Evolutionary conservation across 2,329 filamentous ascomycete genomes (phyloP).

Genomic region (Blumeria graminis): DNA sequence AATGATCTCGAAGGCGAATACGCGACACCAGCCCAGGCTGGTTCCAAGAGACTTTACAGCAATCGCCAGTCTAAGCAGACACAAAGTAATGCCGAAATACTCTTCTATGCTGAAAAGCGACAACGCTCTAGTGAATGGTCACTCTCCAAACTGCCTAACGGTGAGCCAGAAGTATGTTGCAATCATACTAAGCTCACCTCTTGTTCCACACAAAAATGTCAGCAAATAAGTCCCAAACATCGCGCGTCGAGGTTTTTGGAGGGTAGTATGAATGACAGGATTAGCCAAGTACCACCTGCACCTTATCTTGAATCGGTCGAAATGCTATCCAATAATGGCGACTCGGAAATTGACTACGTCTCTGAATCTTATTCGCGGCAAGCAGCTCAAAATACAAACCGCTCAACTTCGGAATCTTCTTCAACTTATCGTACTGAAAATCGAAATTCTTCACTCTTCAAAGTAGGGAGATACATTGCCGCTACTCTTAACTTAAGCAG

Average conservation of each 20-base stretch:
- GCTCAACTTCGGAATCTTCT: slow-evolving; percentile 6
- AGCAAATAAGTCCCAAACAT: slow-evolving; percentile 16
- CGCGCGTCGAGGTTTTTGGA: slow-evolving; percentile 46
- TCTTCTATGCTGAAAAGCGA: slow-evolving; percentile 18
- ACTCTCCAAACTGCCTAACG: slow-evolving; percentile 7
- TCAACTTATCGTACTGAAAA: slow-evolving; percentile 11
- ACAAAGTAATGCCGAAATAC: slow-evolving; percentile 8
- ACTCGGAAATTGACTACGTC: neutral
- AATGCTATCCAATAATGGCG: neutral
- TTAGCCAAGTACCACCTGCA: slow-evolving; percentile 35
- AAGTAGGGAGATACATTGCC: slow-evolving; percentile 28
- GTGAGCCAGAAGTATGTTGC: slow-evolving; percentile 5
- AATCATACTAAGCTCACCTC: slow-evolving; percentile 13
- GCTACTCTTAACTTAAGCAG: slow-evolving; percentile 28
- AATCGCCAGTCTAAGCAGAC: slow-evolving; percentile 8
- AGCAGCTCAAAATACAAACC: neutral
- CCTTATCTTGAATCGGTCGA: slow-evolving; percentile 5
- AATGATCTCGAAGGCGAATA: neutral
- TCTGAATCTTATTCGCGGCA: neutral
- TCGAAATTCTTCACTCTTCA: slow-evolving; percentile 24
- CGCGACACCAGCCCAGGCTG: slow-evolving; percentile 2
- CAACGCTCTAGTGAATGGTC: slow-evolving; percentile 22
- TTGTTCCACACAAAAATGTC: neutral
- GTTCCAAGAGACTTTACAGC: slow-evolving; percentile 15
- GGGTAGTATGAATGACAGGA: slow-evolving; percentile 67